Evolutionary conservation across 768 basidiomycete species (phyloP), one percentile per base, ranked within the genome.

Genomic region (Tylopilus balloui): DNA sequence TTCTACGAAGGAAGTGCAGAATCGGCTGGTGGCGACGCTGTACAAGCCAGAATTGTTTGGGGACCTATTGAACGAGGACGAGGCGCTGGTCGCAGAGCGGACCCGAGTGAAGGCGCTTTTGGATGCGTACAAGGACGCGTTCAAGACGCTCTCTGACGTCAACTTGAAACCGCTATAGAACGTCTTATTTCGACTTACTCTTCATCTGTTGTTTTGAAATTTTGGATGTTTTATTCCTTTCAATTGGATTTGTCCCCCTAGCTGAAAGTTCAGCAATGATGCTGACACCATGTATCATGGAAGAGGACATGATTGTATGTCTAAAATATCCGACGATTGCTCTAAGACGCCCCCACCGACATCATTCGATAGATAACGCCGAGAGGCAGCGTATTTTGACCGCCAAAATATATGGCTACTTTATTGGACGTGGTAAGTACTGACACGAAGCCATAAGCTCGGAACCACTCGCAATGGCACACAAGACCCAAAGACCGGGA

Each of bases 1-100:
- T 63, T 94, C 94, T n/a, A 86, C 92, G 38, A 88, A 97, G 65
- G 88, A 92, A 15, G 92, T 99, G 21, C 96, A 98, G 70, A 96
- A 96, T 66, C 82, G 96, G 19, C 76, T 99, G 27, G 96, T 99
- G n/a, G 81, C 93, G 27, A 76, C 86, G 38, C 69, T 99, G 56
- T 99, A 99, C 76, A 96, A 92, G 71, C 95, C 95, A 0, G 88
- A 92, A 15, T 69, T 98, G 47, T 98, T 98, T 64, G 74, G 79
- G 21, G 92, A 95, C 36, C 71, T 98, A 71, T 69, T 99, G 61
- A 88, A 92, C 60, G 96, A 99, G 71, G 96, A 99, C 62, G 94
- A 98, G 71, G 83, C 88, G 52, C 74, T 98, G 44, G 93, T 96
- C 39, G 88, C 90, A 37, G 96, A 99, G 73, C 78, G 96, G 47